Evolutionary conservation across 352 stramenopile species (phyloP), one percentile per base, ranked within the genome.

Genomic region (Pythium phragmitis): DNA sequence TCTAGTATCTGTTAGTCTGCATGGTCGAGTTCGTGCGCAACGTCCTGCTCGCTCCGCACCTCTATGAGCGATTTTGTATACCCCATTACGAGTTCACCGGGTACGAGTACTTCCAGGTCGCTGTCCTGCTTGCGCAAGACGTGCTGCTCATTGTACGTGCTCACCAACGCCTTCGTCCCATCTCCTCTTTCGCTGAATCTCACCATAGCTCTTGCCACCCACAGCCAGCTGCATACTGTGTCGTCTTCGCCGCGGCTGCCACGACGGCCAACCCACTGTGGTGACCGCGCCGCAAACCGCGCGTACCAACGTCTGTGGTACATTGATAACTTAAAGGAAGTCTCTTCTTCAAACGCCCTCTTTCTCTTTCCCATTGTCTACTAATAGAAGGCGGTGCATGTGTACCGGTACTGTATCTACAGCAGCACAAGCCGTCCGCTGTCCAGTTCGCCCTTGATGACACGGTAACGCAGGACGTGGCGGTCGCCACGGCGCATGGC

Each of bases 81-180:
- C 81, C 84, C 14, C 65, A 73, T 11, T 77, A 87, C 57, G 63
- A 75, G 16, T 89, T 92, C 54, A 78, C 77, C 3, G 63, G 64
- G 63, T 94, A 94, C 55, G 79, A 92, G 52, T 78, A 80, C 61
- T 87, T 92, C 57, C 85, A 94, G 70, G 69, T 92, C n/a, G 61
- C 39, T 1, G 73, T 86, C 36, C 67, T 94, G 47, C 57, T 79
- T n/a, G 47, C 87, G 26, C 74, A 94, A 72, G 73, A 89, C 65
- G 68, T 74, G 36, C 30, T 87, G 7, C 68, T 94, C 47, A 87
- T 94, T 62, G 85, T 94, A 77, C 57, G 82, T 80, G 6, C 14
- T 30, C 41, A 23, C 9, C 26, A 6, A 37, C 26, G 6, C 42
- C 9, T n/a, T 17, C 49, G 5, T n/a, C 30, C 9, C 12, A 28